These are phyloP conservation scores for Hypoxylon fuscum DNA, from an alignment of 495 filamentous ascomycete genomes.

Conservation along the genomic window DNA sequence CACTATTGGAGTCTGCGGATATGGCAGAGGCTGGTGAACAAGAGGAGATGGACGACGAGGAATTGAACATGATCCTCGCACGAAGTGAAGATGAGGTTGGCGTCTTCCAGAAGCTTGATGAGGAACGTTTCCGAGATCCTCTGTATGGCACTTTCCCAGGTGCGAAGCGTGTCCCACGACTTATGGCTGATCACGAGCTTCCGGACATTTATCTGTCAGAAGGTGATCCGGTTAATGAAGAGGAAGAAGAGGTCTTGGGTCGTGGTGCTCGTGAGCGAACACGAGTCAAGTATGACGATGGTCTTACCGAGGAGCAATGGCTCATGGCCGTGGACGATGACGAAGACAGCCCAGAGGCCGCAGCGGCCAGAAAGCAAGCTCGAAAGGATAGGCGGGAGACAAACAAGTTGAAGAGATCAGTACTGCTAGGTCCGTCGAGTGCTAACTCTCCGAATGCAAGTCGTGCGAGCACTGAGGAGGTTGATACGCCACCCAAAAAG, in stretches of 20 bases:
- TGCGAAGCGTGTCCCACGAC: constrained; percentile 72
- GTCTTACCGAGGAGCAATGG: constrained; percentile 98
- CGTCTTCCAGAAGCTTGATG: constrained; percentile 80
- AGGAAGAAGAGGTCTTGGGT: constrained; percentile 77
- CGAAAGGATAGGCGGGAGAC: constrained; percentile 79
- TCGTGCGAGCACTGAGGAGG: constrained; percentile 78
- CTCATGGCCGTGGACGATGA: constrained; percentile 91
- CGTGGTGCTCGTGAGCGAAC: constrained; percentile 95
- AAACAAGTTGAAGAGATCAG: constrained; percentile 72
- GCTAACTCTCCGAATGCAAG: constrained; percentile 80
- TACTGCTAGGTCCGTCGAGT: constrained; percentile 54
- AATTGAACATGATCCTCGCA: constrained; percentile 88
- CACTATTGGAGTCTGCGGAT: constrained; percentile 90
- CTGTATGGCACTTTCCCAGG: constrained; percentile 73
- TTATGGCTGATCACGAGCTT: constrained; percentile 88
- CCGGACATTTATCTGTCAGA: constrained; percentile 93
- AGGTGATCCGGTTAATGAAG: constrained; percentile 80
- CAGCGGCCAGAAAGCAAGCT: constrained; percentile 88
- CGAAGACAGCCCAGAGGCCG: constrained; percentile 92
- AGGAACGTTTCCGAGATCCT: constrained; percentile 68
- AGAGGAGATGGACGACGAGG: constrained; percentile 96
- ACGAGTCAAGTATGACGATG: constrained; percentile 93
- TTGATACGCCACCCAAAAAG: constrained; percentile 68
- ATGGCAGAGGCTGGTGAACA: constrained; percentile 84
- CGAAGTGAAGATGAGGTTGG: constrained; percentile 76